Conservation (phyloP, 148 eudicot species). For the Rhododendron vialii region DNA sequence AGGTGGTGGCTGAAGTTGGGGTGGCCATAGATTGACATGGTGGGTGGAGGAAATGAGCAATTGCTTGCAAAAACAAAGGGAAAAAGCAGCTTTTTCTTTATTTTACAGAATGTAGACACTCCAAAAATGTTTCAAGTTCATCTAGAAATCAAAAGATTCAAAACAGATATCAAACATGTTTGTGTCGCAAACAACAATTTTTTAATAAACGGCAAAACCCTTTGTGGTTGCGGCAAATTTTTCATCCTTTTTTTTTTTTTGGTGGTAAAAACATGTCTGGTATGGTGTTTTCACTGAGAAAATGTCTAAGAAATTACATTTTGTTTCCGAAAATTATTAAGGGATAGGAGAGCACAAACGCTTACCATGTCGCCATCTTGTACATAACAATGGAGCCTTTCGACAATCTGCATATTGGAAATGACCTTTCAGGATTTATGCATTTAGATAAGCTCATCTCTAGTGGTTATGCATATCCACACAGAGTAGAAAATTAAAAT, state of each 20-base stretch:
- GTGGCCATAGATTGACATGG: neutral
- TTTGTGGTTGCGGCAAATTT: no score
- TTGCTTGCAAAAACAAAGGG: neutral
- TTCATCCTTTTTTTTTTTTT: no score
- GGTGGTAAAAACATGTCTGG: neutral
- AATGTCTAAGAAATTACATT: neutral
- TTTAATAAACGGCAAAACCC: no score
- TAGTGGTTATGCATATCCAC: neutral
- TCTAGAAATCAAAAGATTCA: neutral
- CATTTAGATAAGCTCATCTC: neutral
- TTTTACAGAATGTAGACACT: neutral
- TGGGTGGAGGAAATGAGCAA: neutral
- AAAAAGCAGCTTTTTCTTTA: neutral
- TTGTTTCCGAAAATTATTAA: neutral
- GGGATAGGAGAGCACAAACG: neutral
- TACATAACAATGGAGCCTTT: slow-evolving; percentile 65
- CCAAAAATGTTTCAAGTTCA: neutral
- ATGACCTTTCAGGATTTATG: neutral
- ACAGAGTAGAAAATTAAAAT: neutral
- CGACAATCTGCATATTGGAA: slow-evolving; percentile 60
- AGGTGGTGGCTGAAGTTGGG: neutral
- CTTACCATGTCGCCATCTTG: slow-evolving; percentile 79
- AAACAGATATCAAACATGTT: neutral
- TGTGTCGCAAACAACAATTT: neutral
- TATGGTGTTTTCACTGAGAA: neutral